Percentiles rank a stretch among this genome's conserved stretches.
Conservation (phyloP, 345 rosid species). For the Corchorus olitorius region DNA sequence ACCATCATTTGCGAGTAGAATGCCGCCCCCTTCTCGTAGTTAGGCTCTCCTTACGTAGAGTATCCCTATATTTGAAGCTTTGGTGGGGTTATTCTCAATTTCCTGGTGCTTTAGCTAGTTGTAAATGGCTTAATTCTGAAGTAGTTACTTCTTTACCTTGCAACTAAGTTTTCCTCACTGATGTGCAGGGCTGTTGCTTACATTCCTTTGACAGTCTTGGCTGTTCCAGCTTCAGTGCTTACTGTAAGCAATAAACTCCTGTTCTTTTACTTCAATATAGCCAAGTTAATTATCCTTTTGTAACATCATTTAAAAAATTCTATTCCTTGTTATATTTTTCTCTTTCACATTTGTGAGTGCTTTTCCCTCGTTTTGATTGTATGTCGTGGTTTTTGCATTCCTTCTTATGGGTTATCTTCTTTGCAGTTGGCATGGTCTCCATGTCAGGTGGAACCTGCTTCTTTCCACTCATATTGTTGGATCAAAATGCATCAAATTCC, state of each 20-base stretch:
- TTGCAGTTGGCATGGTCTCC: neutral
- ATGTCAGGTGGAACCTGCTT: neutral
- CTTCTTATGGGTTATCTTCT: conserved; percentile 6
- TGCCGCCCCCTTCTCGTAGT: neutral
- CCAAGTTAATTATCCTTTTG: neutral
- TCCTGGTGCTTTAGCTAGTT: neutral
- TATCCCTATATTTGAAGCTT: conserved; percentile 2
- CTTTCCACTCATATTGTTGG: neutral
- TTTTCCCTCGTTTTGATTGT: neutral
- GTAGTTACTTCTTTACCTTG: neutral
- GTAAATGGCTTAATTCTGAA: conserved; percentile 8
- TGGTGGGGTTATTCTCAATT: neutral
- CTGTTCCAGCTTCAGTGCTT: conserved; percentile 98
- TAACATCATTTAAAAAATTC: neutral
- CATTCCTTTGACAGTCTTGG: conserved; percentile 92
- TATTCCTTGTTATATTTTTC: neutral
- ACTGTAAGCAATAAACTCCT: conserved; percentile 58
- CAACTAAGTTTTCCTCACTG: conserved; percentile 9
- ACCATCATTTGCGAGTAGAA: neutral
- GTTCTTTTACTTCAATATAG: conserved; percentile 3
- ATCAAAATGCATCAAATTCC: neutral
- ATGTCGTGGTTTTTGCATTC: neutral
- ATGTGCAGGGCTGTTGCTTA: conserved; percentile 87
- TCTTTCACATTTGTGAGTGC: neutral
- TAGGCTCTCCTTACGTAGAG: neutral